Conservation (phyloP, 2,329 filamentous ascomycete species). For the Apiospora rasikravindrae region DNA sequence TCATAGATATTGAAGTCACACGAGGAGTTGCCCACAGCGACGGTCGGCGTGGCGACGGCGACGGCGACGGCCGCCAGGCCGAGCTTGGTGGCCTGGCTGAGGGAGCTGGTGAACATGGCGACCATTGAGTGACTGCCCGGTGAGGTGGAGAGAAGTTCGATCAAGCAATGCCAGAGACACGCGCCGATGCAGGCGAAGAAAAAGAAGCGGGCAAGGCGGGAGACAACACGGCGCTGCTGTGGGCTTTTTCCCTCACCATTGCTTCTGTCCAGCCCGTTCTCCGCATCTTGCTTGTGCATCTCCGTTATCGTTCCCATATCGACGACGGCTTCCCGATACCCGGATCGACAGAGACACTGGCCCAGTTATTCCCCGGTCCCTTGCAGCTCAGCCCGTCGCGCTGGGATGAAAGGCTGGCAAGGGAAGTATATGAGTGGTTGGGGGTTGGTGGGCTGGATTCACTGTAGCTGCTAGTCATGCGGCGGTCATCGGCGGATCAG, state of each 20-base stretch:
- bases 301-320: conserved; percentile 8
- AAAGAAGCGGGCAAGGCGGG: background rate
- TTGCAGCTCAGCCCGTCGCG: conserved; percentile 8
- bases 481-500: background rate
- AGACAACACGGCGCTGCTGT: background rate
- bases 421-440: background rate
- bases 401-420: too few species aligned
- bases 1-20: conserved; percentile 28
- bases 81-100: background rate
- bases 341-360: conserved; percentile 1
- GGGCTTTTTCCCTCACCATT: background rate
- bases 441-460: background rate
- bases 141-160: background rate
- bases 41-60: background rate
- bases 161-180: background rate
- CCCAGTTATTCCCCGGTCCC: background rate
- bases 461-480: background rate
- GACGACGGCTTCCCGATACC: background rate
- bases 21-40: background rate
- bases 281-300: background rate
- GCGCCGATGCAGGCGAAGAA: background rate
- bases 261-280: background rate
- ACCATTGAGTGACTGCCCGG: background rate
- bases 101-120: background rate
- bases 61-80: background rate